These are phyloP conservation scores for Pistacia integerrima DNA, from an alignment of 345 rosid species.

Conservation along the genomic window DNA sequence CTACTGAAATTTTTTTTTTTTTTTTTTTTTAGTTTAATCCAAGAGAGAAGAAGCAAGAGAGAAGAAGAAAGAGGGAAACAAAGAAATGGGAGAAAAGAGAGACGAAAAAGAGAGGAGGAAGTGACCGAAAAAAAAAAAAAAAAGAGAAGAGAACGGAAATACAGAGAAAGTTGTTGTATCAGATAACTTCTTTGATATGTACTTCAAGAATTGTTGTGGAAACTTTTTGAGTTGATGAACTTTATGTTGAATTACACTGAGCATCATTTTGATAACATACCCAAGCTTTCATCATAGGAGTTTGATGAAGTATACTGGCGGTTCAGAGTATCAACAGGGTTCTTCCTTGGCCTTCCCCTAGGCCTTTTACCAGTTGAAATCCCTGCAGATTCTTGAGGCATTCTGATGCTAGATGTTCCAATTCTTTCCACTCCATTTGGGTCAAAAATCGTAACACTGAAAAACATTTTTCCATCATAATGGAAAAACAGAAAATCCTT, in stretches of 20 bases:
- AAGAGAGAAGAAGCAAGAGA: too few relatives aligned
- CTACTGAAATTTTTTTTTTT: too few relatives aligned
- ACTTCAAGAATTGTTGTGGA: constrained; percentile 10
- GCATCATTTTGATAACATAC: background rate
- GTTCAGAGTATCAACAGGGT: background rate
- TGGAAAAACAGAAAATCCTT: constrained; percentile 13
- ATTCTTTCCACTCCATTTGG: constrained; percentile 2
- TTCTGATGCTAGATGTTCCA: background rate
- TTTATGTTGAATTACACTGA: too few relatives aligned
- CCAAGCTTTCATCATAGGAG: background rate
- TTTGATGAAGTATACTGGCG: too few relatives aligned
- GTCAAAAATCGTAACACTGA: too few relatives aligned
- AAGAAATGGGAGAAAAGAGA: too few relatives aligned
- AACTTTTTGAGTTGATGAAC: background rate
- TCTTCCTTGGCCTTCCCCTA: background rate
- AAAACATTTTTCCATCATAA: too few relatives aligned
- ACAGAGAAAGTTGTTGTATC: background rate
- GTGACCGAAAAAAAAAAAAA: too few relatives aligned
- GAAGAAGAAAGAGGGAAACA: too few relatives aligned
- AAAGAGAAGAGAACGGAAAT: too few relatives aligned
- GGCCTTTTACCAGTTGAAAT: background rate
- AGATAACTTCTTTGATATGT: background rate
- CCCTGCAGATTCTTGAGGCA: background rate
- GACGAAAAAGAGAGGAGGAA: too few relatives aligned
- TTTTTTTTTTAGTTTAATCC: too few relatives aligned